These are phyloP conservation scores for Asclepias syriaca DNA, from an alignment of 257 asterid species.

Conservation along the genomic window DNA sequence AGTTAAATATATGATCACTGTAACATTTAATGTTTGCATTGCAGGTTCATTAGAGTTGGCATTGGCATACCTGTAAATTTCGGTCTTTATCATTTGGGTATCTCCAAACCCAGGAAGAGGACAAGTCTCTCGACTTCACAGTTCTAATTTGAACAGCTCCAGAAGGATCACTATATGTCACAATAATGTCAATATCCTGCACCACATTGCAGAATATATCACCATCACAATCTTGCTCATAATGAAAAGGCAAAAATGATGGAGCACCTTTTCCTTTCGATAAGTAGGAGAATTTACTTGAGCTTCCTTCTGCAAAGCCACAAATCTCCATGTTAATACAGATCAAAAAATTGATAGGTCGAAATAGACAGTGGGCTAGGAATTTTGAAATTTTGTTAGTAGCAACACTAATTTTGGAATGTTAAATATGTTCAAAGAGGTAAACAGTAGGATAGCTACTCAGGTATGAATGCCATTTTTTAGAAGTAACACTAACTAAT, in stretches of 20 bases:
- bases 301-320: slow-evolving; percentile 51
- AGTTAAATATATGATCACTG: slow-evolving; percentile 2
- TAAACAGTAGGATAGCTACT: neutral
- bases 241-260: slow-evolving; percentile 15
- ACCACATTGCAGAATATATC: slow-evolving; percentile 22
- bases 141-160: slow-evolving; percentile 65
- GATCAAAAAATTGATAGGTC: neutral
- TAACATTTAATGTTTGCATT: slow-evolving; percentile 12
- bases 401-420: neutral
- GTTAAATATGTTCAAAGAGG: neutral
- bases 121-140: slow-evolving; percentile 64
- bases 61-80: slow-evolving; percentile 36
- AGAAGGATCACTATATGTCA: slow-evolving; percentile 69
- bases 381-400: neutral
- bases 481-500: neutral
- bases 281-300: slow-evolving; percentile 36
- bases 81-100: slow-evolving; percentile 45
- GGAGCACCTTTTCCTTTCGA: slow-evolving; percentile 56
- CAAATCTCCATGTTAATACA: neutral
- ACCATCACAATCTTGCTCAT: slow-evolving; percentile 4
- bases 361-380: neutral
- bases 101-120: slow-evolving; percentile 92
- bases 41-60: neutral
- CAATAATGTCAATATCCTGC: slow-evolving; percentile 82
- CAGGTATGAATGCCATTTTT: neutral